Evolutionary conservation across 352 stramenopile species (phyloP).

Genomic region (Thalassiosira exigua): DNA sequence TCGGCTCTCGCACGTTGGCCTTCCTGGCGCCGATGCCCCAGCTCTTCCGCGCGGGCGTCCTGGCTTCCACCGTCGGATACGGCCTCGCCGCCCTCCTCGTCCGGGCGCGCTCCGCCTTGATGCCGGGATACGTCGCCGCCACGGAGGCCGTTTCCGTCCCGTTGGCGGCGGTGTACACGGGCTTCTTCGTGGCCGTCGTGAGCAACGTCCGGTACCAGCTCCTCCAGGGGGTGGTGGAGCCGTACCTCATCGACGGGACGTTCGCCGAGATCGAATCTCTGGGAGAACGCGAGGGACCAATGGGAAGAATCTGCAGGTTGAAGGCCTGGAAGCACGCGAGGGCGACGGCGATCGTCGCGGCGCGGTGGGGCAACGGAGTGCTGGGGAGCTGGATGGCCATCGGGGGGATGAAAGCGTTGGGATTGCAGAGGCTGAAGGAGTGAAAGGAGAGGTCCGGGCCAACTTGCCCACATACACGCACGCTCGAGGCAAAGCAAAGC

Average conservation of each 20-base stretch:
- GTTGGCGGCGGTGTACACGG: conserved; percentile 74
- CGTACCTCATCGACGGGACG: conserved; percentile 60
- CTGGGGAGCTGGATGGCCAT: conserved; percentile 78
- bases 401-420: conserved; percentile 69
- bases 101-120: conserved; percentile 44
- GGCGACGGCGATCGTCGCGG: conserved; percentile 51
- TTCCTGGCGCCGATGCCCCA: conserved; percentile 68
- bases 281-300: neutral
- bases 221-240: conserved; percentile 81
- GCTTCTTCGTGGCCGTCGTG: conserved; percentile 76
- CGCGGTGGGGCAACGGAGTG: conserved; percentile 73
- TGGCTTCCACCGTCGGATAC: conserved; percentile 74
- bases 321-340: conserved; percentile 30
- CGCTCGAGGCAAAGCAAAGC: too few relatives aligned
- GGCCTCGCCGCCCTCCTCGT: conserved; percentile 63
- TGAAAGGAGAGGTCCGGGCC: too few relatives aligned
- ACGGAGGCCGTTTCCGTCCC: conserved; percentile 69
- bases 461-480: too few relatives aligned
- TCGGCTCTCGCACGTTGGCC: conserved; percentile 54
- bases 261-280: conserved; percentile 42
- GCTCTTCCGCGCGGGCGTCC: conserved; percentile 73
- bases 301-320: conserved; percentile 21
- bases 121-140: conserved; percentile 53
- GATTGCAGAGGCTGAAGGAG: conserved; percentile 72
- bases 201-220: conserved; percentile 84